A percentile compares a stretch with the other conserved stretches of the same genome.
Evolutionary conservation across 2,329 filamentous ascomycete genomes (phyloP).

Genomic region (Lachnellula arida): DNA sequence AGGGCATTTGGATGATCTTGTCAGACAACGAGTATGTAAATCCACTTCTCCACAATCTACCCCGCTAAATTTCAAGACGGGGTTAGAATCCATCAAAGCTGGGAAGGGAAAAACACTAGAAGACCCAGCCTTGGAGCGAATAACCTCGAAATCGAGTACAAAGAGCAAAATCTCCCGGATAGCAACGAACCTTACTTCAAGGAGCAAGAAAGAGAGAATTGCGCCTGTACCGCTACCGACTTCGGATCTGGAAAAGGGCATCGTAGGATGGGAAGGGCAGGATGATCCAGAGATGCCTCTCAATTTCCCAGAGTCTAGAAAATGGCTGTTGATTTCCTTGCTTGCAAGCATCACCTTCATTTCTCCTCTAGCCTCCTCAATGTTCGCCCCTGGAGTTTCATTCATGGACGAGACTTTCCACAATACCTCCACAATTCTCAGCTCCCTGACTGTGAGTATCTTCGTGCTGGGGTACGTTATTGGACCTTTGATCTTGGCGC

Average conservation of each 20-base stretch:
- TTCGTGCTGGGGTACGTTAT: conserved; percentile 57
- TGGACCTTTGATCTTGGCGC: conserved; percentile 53
- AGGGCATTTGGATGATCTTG: conserved; percentile 25
- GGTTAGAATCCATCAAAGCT: conserved; percentile 17
- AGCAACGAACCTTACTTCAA: conserved; percentile 20
- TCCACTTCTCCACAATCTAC: not conserved
- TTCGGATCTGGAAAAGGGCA: conserved; percentile 46
- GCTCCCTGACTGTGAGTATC: conserved; percentile 36
- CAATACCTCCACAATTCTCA: conserved; percentile 22
- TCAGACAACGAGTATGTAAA: conserved; percentile 20
- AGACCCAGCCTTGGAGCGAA: conserved; percentile 11
- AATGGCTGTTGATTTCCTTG: conserved; percentile 29
- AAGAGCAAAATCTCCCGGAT: conserved; percentile 25
- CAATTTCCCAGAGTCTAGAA: conserved; percentile 40
- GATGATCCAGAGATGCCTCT: conserved; percentile 54
- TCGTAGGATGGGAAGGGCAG: conserved; percentile 57
- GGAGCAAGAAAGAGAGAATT: conserved; percentile 23
- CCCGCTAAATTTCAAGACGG: conserved; percentile 9
- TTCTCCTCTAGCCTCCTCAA: conserved; percentile 36
- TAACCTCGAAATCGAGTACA: conserved; percentile 15
- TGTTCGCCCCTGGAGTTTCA: conserved; percentile 40
- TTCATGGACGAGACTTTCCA: conserved; percentile 24
- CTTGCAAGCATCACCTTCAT: conserved; percentile 33
- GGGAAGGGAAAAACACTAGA: conserved; percentile 11
- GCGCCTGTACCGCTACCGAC: conserved; percentile 34